phyloP scores from a whole-genome alignment of 2,329 filamentous ascomycete genomes.

The Venturiaceae sp. region DNA sequence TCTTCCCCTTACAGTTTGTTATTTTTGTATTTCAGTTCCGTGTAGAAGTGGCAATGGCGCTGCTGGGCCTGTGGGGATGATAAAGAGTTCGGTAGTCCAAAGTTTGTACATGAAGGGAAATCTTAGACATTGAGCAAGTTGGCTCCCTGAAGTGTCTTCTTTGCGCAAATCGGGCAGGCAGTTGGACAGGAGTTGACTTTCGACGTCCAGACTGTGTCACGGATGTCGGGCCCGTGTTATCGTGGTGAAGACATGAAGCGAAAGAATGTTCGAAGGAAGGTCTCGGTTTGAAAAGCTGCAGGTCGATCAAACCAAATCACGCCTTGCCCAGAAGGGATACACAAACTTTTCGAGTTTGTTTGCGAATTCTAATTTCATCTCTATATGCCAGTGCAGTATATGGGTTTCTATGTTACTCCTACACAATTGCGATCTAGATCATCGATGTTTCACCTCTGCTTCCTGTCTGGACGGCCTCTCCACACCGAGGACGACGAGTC shows the following conservation, averaged over 20 bases:
- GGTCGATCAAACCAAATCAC: neutral
- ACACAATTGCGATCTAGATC: neutral
- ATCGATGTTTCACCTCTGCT: neutral
- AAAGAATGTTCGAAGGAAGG: neutral
- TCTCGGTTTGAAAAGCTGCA: neutral
- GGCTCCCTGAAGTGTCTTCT: too few relatives aligned
- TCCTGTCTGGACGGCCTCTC: slow-evolving; percentile 7
- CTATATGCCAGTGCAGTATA: neutral
- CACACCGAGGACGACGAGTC: slow-evolving; percentile 36
- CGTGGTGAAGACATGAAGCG: neutral
- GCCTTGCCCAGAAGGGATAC: neutral
- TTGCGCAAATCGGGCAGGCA: neutral
- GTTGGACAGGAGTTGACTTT: neutral
- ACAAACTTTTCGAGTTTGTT: neutral
- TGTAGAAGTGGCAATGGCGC: neutral
- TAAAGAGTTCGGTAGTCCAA: neutral
- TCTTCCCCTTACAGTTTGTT: neutral
- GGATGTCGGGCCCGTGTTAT: neutral
- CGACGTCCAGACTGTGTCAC: neutral
- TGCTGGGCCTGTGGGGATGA: neutral
- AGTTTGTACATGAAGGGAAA: neutral
- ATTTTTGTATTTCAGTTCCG: neutral
- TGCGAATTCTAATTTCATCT: neutral
- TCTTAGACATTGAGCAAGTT: neutral
- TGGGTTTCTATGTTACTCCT: neutral